Evolutionary conservation across 192 early-diverging fungal species (phyloP).

Genomic region (Linnemannia hyalina): DNA sequence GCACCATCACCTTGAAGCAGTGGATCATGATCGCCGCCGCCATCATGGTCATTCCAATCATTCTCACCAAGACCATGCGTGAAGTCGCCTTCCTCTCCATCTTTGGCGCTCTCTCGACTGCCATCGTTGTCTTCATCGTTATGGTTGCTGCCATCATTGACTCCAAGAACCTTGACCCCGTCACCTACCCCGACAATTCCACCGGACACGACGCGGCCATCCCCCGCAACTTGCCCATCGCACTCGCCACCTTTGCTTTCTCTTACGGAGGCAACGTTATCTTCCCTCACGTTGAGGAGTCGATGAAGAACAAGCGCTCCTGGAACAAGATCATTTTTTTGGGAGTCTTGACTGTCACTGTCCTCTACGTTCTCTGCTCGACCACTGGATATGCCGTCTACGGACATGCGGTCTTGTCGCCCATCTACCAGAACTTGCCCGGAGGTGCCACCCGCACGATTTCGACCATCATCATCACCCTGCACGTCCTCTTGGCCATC

Average conservation of each 20-base stretch:
- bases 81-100: constrained; percentile 71
- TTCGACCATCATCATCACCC: constrained; percentile 73
- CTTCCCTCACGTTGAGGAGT: constrained; percentile 79
- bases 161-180: constrained; percentile 55
- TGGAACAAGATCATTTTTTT: constrained; percentile 70
- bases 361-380: constrained; percentile 74
- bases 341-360: constrained; percentile 66
- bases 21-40: constrained; percentile 73
- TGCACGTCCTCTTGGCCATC: constrained; percentile 76
- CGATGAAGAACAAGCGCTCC: constrained; percentile 71
- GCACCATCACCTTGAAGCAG: constrained; percentile 51
- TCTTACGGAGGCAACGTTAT: constrained; percentile 80
- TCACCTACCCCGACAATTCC: constrained; percentile 2
- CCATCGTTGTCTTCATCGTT: constrained; percentile 74
- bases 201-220: constrained; percentile 57
- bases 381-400: constrained; percentile 75
- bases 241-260: constrained; percentile 76
- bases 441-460: constrained; percentile 62
- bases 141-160: constrained; percentile 62
- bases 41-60: constrained; percentile 72
- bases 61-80: constrained; percentile 76
- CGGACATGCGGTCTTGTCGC: constrained; percentile 67
- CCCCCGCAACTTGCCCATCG: constrained; percentile 70
- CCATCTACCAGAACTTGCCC: constrained; percentile 75
- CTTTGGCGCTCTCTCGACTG: constrained; percentile 75